These are phyloP conservation scores for Colletotrichum aenigma DNA, from an alignment of 2,329 filamentous ascomycete species.

Conservation along the genomic window DNA sequence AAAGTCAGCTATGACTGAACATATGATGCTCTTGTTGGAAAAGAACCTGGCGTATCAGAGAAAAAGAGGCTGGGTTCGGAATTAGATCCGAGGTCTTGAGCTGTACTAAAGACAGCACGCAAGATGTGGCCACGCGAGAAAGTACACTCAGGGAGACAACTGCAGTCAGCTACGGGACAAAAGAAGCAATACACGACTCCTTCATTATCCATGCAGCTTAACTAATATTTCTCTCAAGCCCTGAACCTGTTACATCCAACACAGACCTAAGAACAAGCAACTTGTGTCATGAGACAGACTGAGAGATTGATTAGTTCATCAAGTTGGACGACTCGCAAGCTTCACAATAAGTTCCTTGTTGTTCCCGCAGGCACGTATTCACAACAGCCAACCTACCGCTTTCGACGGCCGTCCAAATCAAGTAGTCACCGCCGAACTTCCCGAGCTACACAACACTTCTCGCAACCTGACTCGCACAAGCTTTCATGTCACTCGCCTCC, in stretches of 20 bases:
- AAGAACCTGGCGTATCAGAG: neutral
- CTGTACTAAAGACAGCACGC: neutral
- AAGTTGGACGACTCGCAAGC: fast-evolving
- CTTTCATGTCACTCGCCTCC: neutral
- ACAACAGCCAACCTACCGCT: neutral
- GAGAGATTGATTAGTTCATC: neutral
- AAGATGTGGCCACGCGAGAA: neutral
- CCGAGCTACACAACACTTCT: neutral
- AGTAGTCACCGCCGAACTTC: neutral
- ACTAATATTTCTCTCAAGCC: too few species aligned
- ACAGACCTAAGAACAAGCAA: too few species aligned
- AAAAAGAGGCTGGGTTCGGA: neutral
- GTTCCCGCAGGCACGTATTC: neutral
- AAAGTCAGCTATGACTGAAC: neutral
- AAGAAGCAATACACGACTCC: neutral
- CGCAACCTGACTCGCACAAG: neutral
- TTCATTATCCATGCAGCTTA: too few species aligned
- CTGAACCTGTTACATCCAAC: too few species aligned
- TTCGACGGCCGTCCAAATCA: neutral
- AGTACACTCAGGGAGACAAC: fast-evolving
- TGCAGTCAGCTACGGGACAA: neutral
- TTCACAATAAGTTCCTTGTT: neutral
- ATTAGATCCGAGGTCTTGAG: neutral
- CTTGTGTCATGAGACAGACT: too few species aligned
- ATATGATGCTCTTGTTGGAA: neutral